Percentiles rank a stretch among this genome's conserved stretches.
Conservation (phyloP, 2,329 filamentous ascomycete genomes). For the Fusarium sp. region DNA sequence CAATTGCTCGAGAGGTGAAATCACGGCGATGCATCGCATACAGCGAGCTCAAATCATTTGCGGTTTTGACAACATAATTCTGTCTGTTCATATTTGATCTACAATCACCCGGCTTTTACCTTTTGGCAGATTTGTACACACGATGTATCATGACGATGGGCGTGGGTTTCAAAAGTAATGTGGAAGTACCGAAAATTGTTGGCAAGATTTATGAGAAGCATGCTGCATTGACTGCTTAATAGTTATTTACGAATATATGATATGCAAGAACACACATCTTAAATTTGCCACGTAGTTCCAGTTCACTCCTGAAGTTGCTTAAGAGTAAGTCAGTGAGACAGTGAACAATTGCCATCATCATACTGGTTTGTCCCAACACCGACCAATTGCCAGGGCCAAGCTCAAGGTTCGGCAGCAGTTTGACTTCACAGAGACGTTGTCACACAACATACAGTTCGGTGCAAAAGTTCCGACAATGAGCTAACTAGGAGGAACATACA, state of each 20-base stretch:
- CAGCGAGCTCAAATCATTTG: background rate
- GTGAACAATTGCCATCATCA: background rate
- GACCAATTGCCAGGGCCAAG: background rate
- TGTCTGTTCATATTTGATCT: slow-evolving; percentile 23
- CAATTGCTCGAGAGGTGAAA: background rate
- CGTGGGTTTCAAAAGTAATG: slow-evolving; percentile 13
- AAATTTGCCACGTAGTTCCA: background rate
- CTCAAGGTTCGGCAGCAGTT: background rate
- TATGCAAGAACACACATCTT: slow-evolving; percentile 11
- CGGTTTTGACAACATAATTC: slow-evolving; percentile 10
- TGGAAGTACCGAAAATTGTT: background rate
- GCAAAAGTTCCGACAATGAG: too few relatives aligned
- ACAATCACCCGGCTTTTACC: background rate
- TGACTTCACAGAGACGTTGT: background rate
- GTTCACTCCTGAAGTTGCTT: background rate
- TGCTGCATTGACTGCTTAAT: slow-evolving; percentile 22
- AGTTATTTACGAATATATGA: slow-evolving; percentile 38
- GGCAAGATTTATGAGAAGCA: background rate
- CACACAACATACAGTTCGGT: too few relatives aligned
- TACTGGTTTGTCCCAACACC: background rate
- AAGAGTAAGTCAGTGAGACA: background rate
- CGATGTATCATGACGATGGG: slow-evolving; percentile 9
- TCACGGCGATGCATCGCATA: background rate
- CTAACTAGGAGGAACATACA: too few relatives aligned
- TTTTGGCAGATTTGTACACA: slow-evolving; percentile 22